Conservation (phyloP, 805 yeast genomes). For the Ogataea thermomethanolica region DNA sequence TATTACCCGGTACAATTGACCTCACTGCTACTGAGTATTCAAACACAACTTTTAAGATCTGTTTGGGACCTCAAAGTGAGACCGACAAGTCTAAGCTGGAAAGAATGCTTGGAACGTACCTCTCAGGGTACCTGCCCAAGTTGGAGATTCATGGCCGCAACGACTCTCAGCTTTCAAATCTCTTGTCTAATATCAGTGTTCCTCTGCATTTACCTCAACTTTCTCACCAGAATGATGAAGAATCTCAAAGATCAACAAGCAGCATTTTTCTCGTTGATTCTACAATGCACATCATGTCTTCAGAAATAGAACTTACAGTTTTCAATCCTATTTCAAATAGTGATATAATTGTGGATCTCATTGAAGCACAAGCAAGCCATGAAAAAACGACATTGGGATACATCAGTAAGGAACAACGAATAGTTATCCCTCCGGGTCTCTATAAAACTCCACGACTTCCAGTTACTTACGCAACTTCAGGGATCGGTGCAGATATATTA, state of each 20-base stretch:
- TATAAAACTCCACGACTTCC: constrained; percentile 50
- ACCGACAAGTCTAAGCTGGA: constrained; percentile 29
- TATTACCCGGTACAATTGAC: constrained; percentile 25
- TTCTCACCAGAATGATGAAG: not conserved
- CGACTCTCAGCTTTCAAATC: constrained; percentile 27
- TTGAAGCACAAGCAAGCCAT: constrained; percentile 46
- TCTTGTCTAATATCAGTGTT: constrained; percentile 24
- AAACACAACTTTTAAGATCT: constrained; percentile 23
- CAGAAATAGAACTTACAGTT: constrained; percentile 51
- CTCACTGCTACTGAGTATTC: constrained; percentile 20
- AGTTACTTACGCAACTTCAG: constrained; percentile 39
- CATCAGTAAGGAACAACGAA: constrained; percentile 37
- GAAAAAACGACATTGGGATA: constrained; percentile 46
- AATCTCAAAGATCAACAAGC: not conserved
- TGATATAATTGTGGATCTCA: constrained; percentile 40
- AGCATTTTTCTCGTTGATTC: constrained; percentile 42
- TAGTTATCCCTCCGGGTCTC: constrained; percentile 50
- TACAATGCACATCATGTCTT: constrained; percentile 51
- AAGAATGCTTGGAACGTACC: constrained; percentile 35
- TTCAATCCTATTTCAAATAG: constrained; percentile 52
- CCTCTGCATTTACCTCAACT: constrained; percentile 31
- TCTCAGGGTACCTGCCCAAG: constrained; percentile 37
- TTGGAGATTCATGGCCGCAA: constrained; percentile 31
- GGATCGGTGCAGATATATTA: constrained; percentile 47
- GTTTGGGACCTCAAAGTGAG: constrained; percentile 15